Percentiles rank a stretch among this genome's conserved stretches.
These are phyloP conservation scores for Phlyctochytrium bullatum DNA, from an alignment of 192 early-diverging fungal species.

Conservation along the genomic window DNA sequence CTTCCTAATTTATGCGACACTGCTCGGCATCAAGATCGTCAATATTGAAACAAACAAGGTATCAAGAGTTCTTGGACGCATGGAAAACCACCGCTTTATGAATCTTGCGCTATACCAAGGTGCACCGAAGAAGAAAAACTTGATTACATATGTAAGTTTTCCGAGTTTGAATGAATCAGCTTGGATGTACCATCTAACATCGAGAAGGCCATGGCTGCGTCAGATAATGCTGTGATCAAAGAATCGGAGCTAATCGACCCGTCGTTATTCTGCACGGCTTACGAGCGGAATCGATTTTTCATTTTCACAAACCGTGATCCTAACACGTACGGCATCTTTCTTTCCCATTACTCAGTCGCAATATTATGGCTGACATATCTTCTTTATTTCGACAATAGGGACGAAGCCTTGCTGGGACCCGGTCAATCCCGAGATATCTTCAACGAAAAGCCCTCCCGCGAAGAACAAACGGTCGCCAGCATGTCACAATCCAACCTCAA, in stretches of 20 bases:
- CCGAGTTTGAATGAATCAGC: not conserved
- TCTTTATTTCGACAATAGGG: not conserved
- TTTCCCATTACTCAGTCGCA: not conserved
- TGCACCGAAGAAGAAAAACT: constrained; percentile 74
- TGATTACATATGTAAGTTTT: constrained; percentile 62
- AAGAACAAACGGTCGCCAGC: constrained; percentile 90
- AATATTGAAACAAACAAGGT: constrained; percentile 86
- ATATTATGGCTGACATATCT: not conserved
- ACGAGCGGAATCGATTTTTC: constrained; percentile 90
- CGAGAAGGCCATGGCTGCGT: constrained; percentile 73
- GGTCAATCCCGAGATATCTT: constrained; percentile 76
- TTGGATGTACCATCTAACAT: not conserved
- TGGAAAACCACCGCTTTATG: constrained; percentile 87
- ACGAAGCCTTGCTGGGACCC: not conserved
- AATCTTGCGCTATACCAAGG: constrained; percentile 89
- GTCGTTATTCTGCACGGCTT: constrained; percentile 87
- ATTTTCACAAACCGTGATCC: constrained; percentile 89
- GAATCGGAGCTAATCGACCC: constrained; percentile 73
- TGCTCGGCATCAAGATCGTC: constrained; percentile 94
- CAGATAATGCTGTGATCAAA: constrained; percentile 73
- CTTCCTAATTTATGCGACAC: constrained; percentile 88
- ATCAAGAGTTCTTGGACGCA: constrained; percentile 79
- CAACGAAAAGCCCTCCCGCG: constrained; percentile 94
- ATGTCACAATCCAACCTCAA: constrained; percentile 37
- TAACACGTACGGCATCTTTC: constrained; percentile 54